A percentile compares a stretch with the other conserved stretches of the same genome.
phyloP scores from a whole-genome alignment of 768 basidiomycete genomes.

The Russula ochroleuca region DNA sequence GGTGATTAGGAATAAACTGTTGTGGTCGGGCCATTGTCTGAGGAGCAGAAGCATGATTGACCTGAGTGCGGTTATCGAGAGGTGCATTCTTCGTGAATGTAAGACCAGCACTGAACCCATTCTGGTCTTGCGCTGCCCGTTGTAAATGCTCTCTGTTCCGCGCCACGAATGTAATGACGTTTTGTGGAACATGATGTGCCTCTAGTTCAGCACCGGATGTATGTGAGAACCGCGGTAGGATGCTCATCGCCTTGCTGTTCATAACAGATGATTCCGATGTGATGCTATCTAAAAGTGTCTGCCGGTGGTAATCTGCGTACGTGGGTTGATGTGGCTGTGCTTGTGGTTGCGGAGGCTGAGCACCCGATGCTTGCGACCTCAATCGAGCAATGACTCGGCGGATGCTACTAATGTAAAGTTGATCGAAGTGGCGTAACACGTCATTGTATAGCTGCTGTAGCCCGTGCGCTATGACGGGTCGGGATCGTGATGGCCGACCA shows the following conservation, averaged over 20 bases:
- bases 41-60: background rate
- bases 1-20: conserved; percentile 1
- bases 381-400: too few relatives aligned
- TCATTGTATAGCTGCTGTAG: conserved; percentile 14
- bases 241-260: conserved; percentile 4
- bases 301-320: conserved; percentile 15
- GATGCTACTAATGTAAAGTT: conserved; percentile 6
- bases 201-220: conserved; percentile 10
- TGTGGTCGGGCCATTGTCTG: background rate
- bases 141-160: conserved; percentile 11
- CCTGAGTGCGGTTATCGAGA: conserved; percentile 4
- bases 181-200: conserved; percentile 3
- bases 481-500: conserved; percentile 6
- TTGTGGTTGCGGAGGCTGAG: conserved; percentile 3
- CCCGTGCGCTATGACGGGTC: conserved; percentile 6
- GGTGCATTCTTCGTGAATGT: conserved; percentile 2
- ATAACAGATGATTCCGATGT: background rate
- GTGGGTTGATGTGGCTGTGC: conserved; percentile 3
- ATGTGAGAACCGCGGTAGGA: conserved; percentile 10
- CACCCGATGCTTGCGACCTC: too few relatives aligned
- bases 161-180: conserved; percentile 2
- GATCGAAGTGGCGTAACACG: conserved; percentile 12
- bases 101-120: conserved; percentile 12
- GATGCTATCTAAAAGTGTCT: background rate
- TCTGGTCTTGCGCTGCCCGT: conserved; percentile 17